Base-by-base conservation (phyloP, 805 yeast species). In the Kluyveromyces dobzhanskii region DNA sequence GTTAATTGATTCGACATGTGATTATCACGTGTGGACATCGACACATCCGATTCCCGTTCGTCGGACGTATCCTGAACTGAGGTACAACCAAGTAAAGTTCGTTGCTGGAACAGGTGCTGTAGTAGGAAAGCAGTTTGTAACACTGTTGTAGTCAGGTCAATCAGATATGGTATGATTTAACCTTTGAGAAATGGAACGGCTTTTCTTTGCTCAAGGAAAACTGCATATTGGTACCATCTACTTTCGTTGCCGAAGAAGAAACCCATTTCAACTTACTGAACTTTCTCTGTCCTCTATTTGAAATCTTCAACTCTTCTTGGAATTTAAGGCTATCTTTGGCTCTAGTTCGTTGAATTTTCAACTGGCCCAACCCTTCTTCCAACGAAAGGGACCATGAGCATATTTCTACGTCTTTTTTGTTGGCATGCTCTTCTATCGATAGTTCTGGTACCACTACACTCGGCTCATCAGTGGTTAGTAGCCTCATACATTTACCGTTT, bases 191-290 rank as follows among this genome's bases (percentile, higher is more conserved):
- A 49, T 71, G 75, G 60, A 85, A 88, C 10, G 87, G 78, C 49
- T 80, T 81, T 54, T 88, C 97, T 47, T 84, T 83, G 27, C 65
- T 69, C 43, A 82, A 58, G 4, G 76, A 67, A 49, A 85, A 75
- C 29, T 64, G 66, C 37, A 75, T 75, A 9, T 71, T 68, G 34
- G 70, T 76, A 10, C 76, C 71, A 19, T 78, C 76, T 48, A 71
- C 69, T 48, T 80, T 69, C 24, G 73, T 59, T 11, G 76, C 78
- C 46, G 73, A 76, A 47, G 81, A 82, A 17, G 62, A 62, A 4
- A 70, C 53, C 97, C 97, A 87, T 37, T 73, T 69, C 40, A 88
- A 62, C 53, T 81, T 78, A 50, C 82, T 79, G 51, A 78, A 87
- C 44, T 71, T 73, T 43, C 72, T 71, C 36, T 70, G 69, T 1